phyloP scores from a whole-genome alignment of 129 eudicot species.

The Helianthus tuberosus region DNA sequence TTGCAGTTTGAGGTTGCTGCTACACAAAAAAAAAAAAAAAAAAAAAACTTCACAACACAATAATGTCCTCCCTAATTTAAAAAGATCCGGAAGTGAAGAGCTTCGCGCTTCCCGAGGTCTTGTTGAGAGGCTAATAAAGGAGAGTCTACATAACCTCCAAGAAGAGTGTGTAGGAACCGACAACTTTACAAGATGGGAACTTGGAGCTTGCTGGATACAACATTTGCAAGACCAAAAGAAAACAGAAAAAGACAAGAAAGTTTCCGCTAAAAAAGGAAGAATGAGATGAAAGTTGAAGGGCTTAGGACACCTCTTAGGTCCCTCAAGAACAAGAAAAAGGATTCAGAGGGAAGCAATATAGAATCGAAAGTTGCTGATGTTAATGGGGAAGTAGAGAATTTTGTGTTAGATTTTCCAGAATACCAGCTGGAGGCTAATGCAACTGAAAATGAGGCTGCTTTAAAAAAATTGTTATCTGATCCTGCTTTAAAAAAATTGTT shows the following conservation, averaged over 20 bases:
- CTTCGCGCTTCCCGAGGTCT: slow-evolving; percentile 49
- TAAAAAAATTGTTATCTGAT: slow-evolving; percentile 52
- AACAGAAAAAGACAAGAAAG: slow-evolving; percentile 89
- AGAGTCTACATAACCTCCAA: slow-evolving; percentile 73
- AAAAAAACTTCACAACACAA: slow-evolving; percentile 55
- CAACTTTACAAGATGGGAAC: slow-evolving; percentile 94
- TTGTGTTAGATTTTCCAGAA: slow-evolving; percentile 44
- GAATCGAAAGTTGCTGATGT: slow-evolving; percentile 45
- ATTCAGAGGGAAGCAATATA: slow-evolving; percentile 41
- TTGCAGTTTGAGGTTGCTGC: slow-evolving; percentile 88
- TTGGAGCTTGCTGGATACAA: slow-evolving; percentile 99
- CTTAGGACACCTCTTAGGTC: slow-evolving; percentile 92
- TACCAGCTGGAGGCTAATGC: slow-evolving; percentile 46
- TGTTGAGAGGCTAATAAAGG: slow-evolving; percentile 66
- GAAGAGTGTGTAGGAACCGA: slow-evolving; percentile 62
- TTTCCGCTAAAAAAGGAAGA: slow-evolving; percentile 69
- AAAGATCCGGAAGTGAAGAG: slow-evolving; percentile 50
- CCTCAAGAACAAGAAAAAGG: slow-evolving; percentile 79
- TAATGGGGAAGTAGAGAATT: slow-evolving; percentile 50
- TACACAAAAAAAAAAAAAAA: too few relatives aligned
- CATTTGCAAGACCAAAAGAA: slow-evolving; percentile 98
- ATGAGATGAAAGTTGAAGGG: slow-evolving; percentile 97
- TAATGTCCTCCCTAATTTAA: slow-evolving; percentile 35
- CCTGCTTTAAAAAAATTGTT: too few relatives aligned
- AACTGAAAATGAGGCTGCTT: slow-evolving; percentile 54